Evolutionary conservation across 257 asterid genomes (phyloP), one percentile per base, ranked within the genome.

Genomic region (Solanum tacnaense): DNA sequence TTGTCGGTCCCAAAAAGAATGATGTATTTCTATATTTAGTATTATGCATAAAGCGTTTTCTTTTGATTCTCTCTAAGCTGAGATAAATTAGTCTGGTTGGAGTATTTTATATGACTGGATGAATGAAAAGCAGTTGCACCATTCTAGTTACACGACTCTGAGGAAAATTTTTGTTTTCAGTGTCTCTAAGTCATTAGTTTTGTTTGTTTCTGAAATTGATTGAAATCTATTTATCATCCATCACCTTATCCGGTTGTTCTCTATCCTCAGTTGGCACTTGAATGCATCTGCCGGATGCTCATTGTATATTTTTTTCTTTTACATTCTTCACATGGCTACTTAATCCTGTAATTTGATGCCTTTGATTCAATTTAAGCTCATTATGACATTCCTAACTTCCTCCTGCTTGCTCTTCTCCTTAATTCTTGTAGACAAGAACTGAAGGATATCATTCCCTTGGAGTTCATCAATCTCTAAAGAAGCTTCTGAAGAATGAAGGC

Each of bases 401-500:
- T 87, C 72, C 70, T 8, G 32, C 32, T 60, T 44, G 68, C 84
- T 67, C 44, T 49, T 86, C 21, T 87, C 71, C 73, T 83, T 70
- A 41, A 35, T 91, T 34, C 49, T 38, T 91, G 23, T 85, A 97
- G 99, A 97, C 99, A 86, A 92, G 99, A 89, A 97, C 98, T 2
- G 93, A 94, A 56, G 99, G 99, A 58, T 97, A 90, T 87, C 98
- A 92, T 35, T 91, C 98, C 84, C 93, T 97, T 49, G 99, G 99
- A 84, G 90, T 96, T 81, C 93, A 91, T 90, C 96, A 92, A 90
- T 94, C 99, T 25, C 92, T 97, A 87, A 93, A 93, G 94, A 97
- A 94, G 95, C 88, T 97, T 70, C 87, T 96, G 90, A 92, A 92
- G 91, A 96, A 94, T 86, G 98, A 97, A 90, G 99, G 99, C n/a